Base-by-base conservation (phyloP, 208 protist genomes). In the Vickermania ingenoplastis region DNA sequence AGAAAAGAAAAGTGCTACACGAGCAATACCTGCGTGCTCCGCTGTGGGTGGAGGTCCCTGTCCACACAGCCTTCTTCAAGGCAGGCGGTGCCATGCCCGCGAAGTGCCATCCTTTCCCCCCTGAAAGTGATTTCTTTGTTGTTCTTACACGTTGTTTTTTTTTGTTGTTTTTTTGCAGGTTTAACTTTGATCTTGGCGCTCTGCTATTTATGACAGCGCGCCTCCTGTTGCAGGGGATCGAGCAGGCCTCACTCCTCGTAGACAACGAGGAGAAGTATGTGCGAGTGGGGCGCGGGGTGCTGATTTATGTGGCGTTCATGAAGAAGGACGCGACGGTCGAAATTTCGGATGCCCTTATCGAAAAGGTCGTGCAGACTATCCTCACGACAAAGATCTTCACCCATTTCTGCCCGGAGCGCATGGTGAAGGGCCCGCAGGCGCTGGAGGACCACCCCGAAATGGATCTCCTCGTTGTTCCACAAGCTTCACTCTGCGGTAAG, bases 401-500 rank as follows among this genome's bases (percentile, higher is more conserved):
- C 1, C 73, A 86, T 59, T 56, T 86, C 29, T 70, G 59, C 22
- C 68, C 77, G 2, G 72, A 78, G 61, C 69, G 70, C 52, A 79
- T 80, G 72, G 48, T 72, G 27, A 79, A 69, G 4, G 67, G 53
- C 1, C 58, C 82, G 26, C 70, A 77, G 51, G 64, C 79, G 11
- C 70, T 92, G 11, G 63, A 53, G 14, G 75, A 88, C 24, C 67
- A 54, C 61, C 75, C 65, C 0, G 59, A 69, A 17, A 70, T 80
- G 53, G 89, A 95, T 63, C 78, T 92, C 53, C 57, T 92, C 14
- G 72, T 95, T 29, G 77, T 95, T 7, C 89, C 89, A 25, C 89
- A 95, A 61, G 89, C 89, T 5, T 86, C 85, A 4, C 75, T 95
- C 17, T 84, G 81, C n/a, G 89, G 89, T 14, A 92, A 87, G 61